A percentile compares a stretch with the other conserved stretches of the same genome.
Evolutionary conservation across 768 basidiomycete species (phyloP).

Genomic region (Lactarius pseudohatsudake): DNA sequence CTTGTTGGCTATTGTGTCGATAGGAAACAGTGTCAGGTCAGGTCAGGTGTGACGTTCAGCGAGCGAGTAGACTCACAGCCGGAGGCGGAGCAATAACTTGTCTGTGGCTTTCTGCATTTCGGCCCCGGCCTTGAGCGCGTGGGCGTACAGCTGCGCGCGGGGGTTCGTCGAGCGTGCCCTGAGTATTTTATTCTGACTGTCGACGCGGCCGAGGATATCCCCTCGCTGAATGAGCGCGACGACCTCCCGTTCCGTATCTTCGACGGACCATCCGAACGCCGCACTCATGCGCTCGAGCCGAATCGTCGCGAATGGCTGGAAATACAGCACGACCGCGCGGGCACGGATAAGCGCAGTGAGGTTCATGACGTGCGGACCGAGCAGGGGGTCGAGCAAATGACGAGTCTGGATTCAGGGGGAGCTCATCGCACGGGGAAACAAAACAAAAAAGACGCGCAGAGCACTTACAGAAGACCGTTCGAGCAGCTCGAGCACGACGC

Average conservation of each 20-base stretch:
- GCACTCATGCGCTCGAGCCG: conserved; percentile 77
- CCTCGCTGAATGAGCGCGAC: conserved; percentile 76
- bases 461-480: conserved; percentile 61
- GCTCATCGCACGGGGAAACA: background rate
- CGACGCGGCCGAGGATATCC: conserved; percentile 78
- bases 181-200: conserved; percentile 90
- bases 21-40: background rate
- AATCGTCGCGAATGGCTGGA: conserved; percentile 87
- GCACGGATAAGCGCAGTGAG: conserved; percentile 71
- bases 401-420: conserved; percentile 52
- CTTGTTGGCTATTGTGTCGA: conserved; percentile 60
- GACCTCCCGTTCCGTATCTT: conserved; percentile 70
- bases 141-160: conserved; percentile 71
- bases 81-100: conserved; percentile 80
- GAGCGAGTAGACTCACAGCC: conserved; percentile 57
- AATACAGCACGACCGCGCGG: conserved; percentile 81
- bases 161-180: conserved; percentile 78
- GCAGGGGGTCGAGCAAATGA: conserved; percentile 76
- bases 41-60: background rate
- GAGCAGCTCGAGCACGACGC: conserved; percentile 73
- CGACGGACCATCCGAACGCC: conserved; percentile 81
- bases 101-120: conserved; percentile 73
- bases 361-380: conserved; percentile 62
- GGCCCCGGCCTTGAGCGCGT: conserved; percentile 69
- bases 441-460: conserved; percentile 14